phyloP scores from a whole-genome alignment of 345 rosid species.

The Gynandropsis gynandra region DNA sequence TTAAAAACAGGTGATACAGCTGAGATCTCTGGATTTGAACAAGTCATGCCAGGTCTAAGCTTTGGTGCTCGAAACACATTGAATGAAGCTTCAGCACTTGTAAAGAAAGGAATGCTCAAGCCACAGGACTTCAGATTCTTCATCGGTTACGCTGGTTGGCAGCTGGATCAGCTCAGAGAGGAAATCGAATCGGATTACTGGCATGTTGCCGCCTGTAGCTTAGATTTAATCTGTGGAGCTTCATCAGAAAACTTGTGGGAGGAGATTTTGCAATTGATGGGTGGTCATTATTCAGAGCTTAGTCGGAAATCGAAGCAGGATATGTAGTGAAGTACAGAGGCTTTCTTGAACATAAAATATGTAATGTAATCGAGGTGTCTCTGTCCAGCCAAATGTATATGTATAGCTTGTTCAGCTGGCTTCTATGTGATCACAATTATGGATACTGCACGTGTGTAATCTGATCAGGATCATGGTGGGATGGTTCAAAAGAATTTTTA shows the following conservation, averaged over 20 bases:
- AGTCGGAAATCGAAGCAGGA: constrained; percentile 89
- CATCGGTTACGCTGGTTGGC: constrained; percentile 92
- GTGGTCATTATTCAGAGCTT: constrained; percentile 77
- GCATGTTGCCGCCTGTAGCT: constrained; percentile 85
- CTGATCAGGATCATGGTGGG: too few relatives aligned
- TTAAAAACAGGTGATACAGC: constrained; percentile 44
- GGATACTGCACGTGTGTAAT: too few relatives aligned
- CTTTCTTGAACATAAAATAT: constrained; percentile 7
- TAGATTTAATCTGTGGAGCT: constrained; percentile 52
- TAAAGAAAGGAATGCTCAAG: constrained; percentile 65
- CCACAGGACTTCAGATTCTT: constrained; percentile 84
- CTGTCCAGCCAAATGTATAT: constrained; percentile 54
- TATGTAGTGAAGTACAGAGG: constrained; percentile 28
- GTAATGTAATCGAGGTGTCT: constrained; percentile 19
- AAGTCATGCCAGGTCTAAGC: constrained; percentile 71
- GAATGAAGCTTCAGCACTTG: constrained; percentile 75
- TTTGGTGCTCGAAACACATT: constrained; percentile 74
- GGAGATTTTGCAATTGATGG: constrained; percentile 91
- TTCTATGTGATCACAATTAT: constrained; percentile 19
- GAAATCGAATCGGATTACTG: constrained; percentile 79
- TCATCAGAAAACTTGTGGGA: constrained; percentile 68
- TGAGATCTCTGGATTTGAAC: constrained; percentile 62
- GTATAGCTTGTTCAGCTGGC: constrained; percentile 43
- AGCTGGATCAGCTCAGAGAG: constrained; percentile 76
- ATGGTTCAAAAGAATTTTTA: too few relatives aligned